Conservation (phyloP, 345 rosid genomes). For the Melaleuca alternifolia region DNA sequence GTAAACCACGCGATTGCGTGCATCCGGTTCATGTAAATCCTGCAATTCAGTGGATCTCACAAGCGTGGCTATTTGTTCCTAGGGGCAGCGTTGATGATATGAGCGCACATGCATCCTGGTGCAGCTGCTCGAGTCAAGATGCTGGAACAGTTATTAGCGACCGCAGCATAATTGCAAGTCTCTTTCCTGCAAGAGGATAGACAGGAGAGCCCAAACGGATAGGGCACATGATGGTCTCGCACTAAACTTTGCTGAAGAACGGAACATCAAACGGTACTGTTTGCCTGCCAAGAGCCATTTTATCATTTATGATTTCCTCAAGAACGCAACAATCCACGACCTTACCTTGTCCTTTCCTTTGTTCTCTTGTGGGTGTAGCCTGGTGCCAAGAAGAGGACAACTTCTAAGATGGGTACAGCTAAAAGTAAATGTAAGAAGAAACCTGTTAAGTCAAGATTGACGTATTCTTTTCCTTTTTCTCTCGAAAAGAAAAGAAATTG, state of each 20-base stretch:
- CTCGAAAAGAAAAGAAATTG: neutral
- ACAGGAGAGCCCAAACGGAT: neutral
- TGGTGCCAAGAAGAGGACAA: neutral
- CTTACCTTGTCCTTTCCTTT: constrained; percentile 6
- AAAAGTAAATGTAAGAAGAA: neutral
- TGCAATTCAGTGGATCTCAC: neutral
- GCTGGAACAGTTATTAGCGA: neutral
- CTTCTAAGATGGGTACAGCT: neutral
- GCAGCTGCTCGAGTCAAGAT: neutral
- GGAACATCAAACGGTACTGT: neutral
- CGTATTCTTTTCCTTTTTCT: neutral
- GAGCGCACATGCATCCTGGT: neutral
- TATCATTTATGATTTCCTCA: neutral
- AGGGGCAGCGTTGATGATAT: neutral
- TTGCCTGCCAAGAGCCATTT: neutral
- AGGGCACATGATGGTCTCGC: neutral
- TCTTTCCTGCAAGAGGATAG: neutral
- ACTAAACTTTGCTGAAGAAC: neutral
- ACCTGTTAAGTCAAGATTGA: neutral
- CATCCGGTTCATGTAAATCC: neutral
- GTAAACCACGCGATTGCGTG: neutral
- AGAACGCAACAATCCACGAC: neutral
- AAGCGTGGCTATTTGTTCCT: neutral
- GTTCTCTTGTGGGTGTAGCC: constrained; percentile 1
- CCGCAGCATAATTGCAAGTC: neutral